Evolutionary conservation across 1,139 yeast genomes (phyloP), one percentile per base, ranked within the genome.

Genomic region (Saccharomyces hybrid): DNA sequence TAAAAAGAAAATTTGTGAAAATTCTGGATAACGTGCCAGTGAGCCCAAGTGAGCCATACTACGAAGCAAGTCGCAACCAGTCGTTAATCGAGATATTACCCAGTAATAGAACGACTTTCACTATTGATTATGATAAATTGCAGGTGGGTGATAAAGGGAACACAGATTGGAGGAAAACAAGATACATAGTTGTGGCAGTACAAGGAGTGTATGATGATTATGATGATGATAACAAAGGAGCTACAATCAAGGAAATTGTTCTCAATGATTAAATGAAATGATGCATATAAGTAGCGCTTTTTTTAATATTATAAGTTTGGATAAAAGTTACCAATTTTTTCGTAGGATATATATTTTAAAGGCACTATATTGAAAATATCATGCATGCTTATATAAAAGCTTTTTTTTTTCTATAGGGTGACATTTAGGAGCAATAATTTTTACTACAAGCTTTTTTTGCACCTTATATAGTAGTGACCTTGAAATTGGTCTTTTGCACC

Each of bases 181-280:
- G 83, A 54, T 81, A 71, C 58, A 63, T 81, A 20, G 64, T 82
- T 55, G 62, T 84, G 26, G 82, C 82, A 56, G 73, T 81, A 32
- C 72, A 72, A 31, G 88, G 83, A 2, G 70, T 76, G 20, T 80
- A 64, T 49, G 73, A 72, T 51, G 71, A 72, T 48, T n/a, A 32
- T 2, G 71, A 75, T 20, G 64, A 70, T 6, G 79, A 74, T 42
- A 69, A 59, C 13, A 73, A 73, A 25, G 89, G 89, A 2, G 86
- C 84, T 1, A 82, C 83, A 14, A 60, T 84, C 38, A 76, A 76
- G 51, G 88, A 83, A 61, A 71, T 82, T 52, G 78, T 74, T 31
- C 66, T 82, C 42, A 73, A 41, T 31, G 34, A 26, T 59, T 50
- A 32, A 16, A 41, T 14, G 16, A 31, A 27, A 14, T 16, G 4